phyloP scores from a whole-genome alignment of 1,284 basidiomycete genomes.

The Somion occarium region DNA sequence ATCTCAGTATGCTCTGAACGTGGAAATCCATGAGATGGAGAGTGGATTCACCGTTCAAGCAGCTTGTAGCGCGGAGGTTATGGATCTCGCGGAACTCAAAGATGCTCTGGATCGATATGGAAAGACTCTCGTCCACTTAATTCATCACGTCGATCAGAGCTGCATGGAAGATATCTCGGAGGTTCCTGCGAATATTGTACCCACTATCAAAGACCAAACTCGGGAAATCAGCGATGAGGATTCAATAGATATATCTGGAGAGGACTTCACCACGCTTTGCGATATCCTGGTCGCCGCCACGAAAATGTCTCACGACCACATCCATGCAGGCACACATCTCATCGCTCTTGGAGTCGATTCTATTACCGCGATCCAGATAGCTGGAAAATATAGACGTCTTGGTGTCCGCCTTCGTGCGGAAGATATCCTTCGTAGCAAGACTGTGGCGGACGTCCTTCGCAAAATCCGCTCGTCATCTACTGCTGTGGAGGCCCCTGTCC shows the following conservation, averaged over 20 bases:
- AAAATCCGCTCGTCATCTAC: constrained; percentile 8
- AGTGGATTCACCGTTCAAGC: constrained; percentile 32
- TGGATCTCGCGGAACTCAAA: constrained; percentile 23
- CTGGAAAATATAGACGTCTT: constrained; percentile 28
- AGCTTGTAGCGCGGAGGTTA: constrained; percentile 30
- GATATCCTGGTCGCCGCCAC: constrained; percentile 21
- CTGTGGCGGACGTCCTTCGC: constrained; percentile 31
- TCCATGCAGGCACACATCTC: constrained; percentile 31
- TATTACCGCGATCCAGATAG: constrained; percentile 45
- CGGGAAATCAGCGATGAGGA: neutral
- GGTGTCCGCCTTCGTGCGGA: constrained; percentile 33
- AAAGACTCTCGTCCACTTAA: constrained; percentile 22
- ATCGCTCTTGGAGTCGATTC: constrained; percentile 46
- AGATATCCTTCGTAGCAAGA: constrained; percentile 37
- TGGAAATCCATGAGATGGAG: constrained; percentile 37
- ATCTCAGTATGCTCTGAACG: constrained; percentile 40
- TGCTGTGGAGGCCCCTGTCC: neutral
- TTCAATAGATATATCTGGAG: constrained; percentile 6
- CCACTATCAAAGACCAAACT: neutral
- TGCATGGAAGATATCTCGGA: constrained; percentile 6
- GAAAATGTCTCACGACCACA: constrained; percentile 17
- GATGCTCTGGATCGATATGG: constrained; percentile 26
- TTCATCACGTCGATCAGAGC: constrained; percentile 22
- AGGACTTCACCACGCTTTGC: constrained; percentile 14
- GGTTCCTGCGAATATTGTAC: neutral